Conservation (phyloP, 768 basidiomycete genomes). For the Piloderma croceum region DNA sequence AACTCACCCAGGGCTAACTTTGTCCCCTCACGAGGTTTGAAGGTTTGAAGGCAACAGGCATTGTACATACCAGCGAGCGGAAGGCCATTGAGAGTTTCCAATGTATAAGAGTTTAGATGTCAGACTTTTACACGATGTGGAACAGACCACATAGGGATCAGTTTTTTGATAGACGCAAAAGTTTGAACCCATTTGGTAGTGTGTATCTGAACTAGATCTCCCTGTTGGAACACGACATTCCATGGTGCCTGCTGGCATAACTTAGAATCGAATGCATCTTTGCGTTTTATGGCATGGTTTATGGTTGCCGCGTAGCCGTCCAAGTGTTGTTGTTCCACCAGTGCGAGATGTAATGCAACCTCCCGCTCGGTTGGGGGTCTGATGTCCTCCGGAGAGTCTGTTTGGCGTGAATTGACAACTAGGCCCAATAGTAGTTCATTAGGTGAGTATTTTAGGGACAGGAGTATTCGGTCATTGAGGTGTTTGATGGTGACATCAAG, state of each 20-base stretch:
- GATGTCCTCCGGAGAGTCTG: slow-evolving; percentile 14
- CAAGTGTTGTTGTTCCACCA: slow-evolving; percentile 24
- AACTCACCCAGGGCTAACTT: no score
- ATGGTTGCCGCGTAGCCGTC: slow-evolving; percentile 23
- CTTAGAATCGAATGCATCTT: slow-evolving; percentile 21
- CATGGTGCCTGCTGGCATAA: slow-evolving; percentile 10
- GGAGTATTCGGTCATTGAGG: no score
- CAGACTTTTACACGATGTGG: slow-evolving; percentile 16
- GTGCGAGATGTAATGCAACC: no score
- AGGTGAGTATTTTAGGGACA: no score
- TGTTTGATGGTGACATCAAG: no score
- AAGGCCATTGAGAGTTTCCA: slow-evolving; percentile 16
- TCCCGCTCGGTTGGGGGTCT: slow-evolving; percentile 3
- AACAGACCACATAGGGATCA: no score
- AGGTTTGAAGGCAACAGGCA: slow-evolving; percentile 14
- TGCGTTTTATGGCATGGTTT: no score
- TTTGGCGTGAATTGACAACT: no score
- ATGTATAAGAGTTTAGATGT: slow-evolving; percentile 17
- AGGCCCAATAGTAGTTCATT: no score
- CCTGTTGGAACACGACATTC: slow-evolving; percentile 19
- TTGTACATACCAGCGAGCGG: slow-evolving; percentile 8
- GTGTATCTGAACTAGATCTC: slow-evolving; percentile 28
- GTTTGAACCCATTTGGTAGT: slow-evolving; percentile 23
- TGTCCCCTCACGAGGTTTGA: no score
- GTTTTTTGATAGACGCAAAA: no score